Base-by-base conservation (phyloP, 2,329 filamentous ascomycete genomes). In the Microcyclosporella mali region DNA sequence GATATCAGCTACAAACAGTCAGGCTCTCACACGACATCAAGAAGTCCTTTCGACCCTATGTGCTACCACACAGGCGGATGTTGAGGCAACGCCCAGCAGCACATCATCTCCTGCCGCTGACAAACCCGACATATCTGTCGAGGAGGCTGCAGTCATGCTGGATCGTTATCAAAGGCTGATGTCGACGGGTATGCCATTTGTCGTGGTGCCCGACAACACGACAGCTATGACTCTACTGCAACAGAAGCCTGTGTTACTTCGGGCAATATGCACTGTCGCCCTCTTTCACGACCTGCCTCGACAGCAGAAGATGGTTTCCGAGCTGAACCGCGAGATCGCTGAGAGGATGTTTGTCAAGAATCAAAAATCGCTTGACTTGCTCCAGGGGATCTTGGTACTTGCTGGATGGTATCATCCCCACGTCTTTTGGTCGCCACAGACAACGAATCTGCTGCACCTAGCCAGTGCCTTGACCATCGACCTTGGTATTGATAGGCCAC, bases 311-410 rank as follows among this genome's bases (percentile, higher is more conserved):
- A 48, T 59, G 32, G 49, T 59, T 18, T 56, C 54, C 43, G 46
- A 56, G 19, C 36, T 62, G 15, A 56, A 59, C 44, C 51, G 54
- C 4, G 52, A 58, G n/a, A 44, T 61, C 19, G 54, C 51, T 27
- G 53, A 60, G 34, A 44, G 55, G 15, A 52, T 60, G 11, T 47
- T 62, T 29, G 49, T 61, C 17, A 56, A 59, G 11, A 53, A 52
- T 25, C 58, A 62, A 45, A 60, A 60, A 38, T 52, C 49, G 3
- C 28, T 60, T 11, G 59, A 58, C 17, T 37, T 60, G 27, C 27
- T 62, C n/a, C 56, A 61, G 33, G 55, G 45, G 6, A 50, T 60
- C 25, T 33, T 57, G 11, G 41, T 50, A 16, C 35, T 50, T 37
- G 48, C 53, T 28, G 45, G 38, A 15, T 53, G 51, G 51, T 60